phyloP scores from a whole-genome alignment of 1,139 yeast species.

The Arxiozyma bovina region DNA sequence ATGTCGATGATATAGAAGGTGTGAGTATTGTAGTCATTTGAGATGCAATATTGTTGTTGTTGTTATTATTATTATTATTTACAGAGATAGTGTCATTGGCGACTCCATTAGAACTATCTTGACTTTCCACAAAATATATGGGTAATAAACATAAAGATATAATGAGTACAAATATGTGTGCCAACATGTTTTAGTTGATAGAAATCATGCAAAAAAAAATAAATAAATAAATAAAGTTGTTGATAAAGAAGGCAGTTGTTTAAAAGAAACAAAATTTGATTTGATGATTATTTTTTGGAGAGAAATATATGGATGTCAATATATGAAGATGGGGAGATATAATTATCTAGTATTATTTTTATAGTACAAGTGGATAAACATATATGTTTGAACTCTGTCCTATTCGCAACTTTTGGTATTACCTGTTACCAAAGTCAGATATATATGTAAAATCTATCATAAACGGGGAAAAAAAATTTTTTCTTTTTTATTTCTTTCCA shows the following conservation, averaged over 20 bases:
- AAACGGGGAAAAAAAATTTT: no score
- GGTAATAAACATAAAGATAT: not conserved
- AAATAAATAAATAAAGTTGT: no score
- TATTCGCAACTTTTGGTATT: not conserved
- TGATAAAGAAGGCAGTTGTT: no score
- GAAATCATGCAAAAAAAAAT: not conserved
- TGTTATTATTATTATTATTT: no score
- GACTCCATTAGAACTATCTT: not conserved
- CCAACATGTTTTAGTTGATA: not conserved
- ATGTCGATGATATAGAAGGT: conserved; percentile 15
- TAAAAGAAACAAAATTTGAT: not conserved
- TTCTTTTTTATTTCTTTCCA: not conserved
- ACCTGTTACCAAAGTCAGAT: not conserved
- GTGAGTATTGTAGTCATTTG: not conserved
- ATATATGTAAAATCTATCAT: no score
- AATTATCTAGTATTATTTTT: not conserved
- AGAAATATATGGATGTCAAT: not conserved
- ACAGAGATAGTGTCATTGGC: not conserved
- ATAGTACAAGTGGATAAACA: no score
- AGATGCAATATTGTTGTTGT: not conserved
- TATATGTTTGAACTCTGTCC: not conserved
- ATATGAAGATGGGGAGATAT: not conserved
- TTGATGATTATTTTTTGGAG: not conserved
- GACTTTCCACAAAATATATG: not conserved
- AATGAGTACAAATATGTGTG: not conserved